Percentiles rank a stretch among this genome's conserved stretches.
phyloP scores from a whole-genome alignment of 352 stramenopile genomes.

The Pythium dissotocum region DNA sequence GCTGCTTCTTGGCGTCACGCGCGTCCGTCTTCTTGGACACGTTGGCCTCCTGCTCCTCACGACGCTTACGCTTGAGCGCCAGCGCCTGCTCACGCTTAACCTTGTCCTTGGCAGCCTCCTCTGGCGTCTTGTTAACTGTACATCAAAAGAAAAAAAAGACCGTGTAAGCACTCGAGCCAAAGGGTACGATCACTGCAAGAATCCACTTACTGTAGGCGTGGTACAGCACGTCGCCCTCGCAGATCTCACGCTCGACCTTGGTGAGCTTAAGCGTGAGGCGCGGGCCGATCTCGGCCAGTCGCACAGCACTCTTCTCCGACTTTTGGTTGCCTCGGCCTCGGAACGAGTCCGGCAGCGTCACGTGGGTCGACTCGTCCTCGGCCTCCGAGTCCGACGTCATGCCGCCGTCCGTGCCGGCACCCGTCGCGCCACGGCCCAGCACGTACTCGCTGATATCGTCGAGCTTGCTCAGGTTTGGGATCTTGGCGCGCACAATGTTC shows the following conservation, averaged over 20 bases:
- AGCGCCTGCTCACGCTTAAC: conserved; percentile 68
- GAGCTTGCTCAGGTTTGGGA: conserved; percentile 93
- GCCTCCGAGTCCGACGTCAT: conserved; percentile 93
- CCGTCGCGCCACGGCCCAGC: conserved; percentile 53
- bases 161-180: neutral
- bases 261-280: conserved; percentile 93
- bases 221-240: conserved; percentile 96
- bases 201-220: conserved; percentile 85
- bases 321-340: conserved; percentile 91
- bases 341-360: conserved; percentile 93
- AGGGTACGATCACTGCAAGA: neutral
- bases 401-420: conserved; percentile 44
- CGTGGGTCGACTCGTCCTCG: conserved; percentile 92
- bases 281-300: conserved; percentile 96
- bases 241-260: conserved; percentile 97
- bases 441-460: conserved; percentile 98
- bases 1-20: conserved; percentile 79
- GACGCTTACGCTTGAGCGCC: conserved; percentile 82
- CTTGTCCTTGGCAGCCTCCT: conserved; percentile 81
- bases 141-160: neutral
- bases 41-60: conserved; percentile 89
- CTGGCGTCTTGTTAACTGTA: conserved; percentile 77
- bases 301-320: conserved; percentile 92
- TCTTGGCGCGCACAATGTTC: conserved; percentile 85
- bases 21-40: conserved; percentile 87